Conservation (phyloP, 1,139 yeast species). For the Blastobotrys raffinosifermentans region DNA sequence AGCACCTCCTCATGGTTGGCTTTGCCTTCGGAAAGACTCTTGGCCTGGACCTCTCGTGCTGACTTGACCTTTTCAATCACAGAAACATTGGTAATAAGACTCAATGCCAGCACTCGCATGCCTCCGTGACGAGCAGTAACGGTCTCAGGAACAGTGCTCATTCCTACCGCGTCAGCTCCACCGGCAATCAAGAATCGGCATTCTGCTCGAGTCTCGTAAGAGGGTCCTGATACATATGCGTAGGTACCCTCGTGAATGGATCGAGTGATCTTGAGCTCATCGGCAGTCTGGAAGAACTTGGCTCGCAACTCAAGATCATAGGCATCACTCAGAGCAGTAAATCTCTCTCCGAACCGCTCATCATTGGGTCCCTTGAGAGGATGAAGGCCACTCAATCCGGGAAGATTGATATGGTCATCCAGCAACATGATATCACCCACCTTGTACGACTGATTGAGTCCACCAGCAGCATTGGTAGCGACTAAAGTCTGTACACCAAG, state of each 20-base stretch:
- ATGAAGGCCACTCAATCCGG: constrained; percentile 84
- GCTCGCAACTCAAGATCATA: constrained; percentile 67
- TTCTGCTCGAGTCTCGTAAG: constrained; percentile 91
- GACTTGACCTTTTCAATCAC: constrained; percentile 65
- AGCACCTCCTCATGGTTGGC: constrained; percentile 89
- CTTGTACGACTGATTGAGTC: constrained; percentile 55
- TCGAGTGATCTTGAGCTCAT: constrained; percentile 49
- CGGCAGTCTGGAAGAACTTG: constrained; percentile 43
- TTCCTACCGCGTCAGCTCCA: constrained; percentile 95
- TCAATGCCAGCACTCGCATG: constrained; percentile 71
- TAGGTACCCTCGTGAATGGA: constrained; percentile 81
- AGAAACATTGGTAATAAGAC: constrained; percentile 80
- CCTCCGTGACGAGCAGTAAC: constrained; percentile 88
- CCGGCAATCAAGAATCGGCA: constrained; percentile 61
- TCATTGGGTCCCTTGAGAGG: constrained; percentile 87
- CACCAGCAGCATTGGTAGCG: constrained; percentile 94
- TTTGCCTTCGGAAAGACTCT: constrained; percentile 62
- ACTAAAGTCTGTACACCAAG: constrained; percentile 58
- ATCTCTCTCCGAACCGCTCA: constrained; percentile 75
- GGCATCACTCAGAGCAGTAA: constrained; percentile 84
- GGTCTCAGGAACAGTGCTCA: constrained; percentile 97
- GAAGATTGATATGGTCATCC: constrained; percentile 81
- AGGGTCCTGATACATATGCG: constrained; percentile 85
- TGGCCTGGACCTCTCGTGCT: constrained; percentile 34
- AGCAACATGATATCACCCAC: constrained; percentile 92